A percentile compares a stretch with the other conserved stretches of the same genome.
phyloP scores from a whole-genome alignment of 331 rosid species.

The Acacia pycnantha region DNA sequence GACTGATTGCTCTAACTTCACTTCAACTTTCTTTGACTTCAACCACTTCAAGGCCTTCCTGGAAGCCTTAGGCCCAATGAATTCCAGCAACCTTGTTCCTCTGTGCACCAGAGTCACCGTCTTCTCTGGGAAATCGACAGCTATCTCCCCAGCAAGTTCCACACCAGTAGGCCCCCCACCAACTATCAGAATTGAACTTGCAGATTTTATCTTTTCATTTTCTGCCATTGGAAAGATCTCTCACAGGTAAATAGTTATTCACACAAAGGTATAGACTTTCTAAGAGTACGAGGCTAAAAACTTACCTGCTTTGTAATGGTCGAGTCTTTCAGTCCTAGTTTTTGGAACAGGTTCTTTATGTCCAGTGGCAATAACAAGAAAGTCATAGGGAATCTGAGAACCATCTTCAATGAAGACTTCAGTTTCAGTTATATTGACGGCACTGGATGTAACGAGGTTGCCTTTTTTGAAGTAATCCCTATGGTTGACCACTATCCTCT shows the following conservation, averaged over 20 bases:
- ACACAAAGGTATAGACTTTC: background rate
- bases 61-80: conserved; percentile 56
- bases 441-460: conserved; percentile 43
- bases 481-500: conserved; percentile 54
- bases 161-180: conserved; percentile 74
- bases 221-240: conserved; percentile 34
- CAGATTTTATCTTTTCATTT: conserved; percentile 42
- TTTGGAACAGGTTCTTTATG: conserved; percentile 38
- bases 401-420: conserved; percentile 57
- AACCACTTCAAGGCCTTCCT: conserved; percentile 47
- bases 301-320: conserved; percentile 47
- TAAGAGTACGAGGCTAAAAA: background rate
- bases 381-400: conserved; percentile 44
- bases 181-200: conserved; percentile 53
- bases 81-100: conserved; percentile 57
- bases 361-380: conserved; percentile 63
- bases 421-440: conserved; percentile 39
- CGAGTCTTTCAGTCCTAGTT: conserved; percentile 41
- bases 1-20: conserved; percentile 47
- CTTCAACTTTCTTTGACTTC: conserved; percentile 47
- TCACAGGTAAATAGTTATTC: background rate
- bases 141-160: conserved; percentile 67
- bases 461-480: conserved; percentile 53
- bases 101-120: conserved; percentile 48
- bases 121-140: conserved; percentile 51